Evolutionary conservation across 1,284 basidiomycete species (phyloP), one percentile per base, ranked within the genome.

Genomic region (Cryptococcus sp.): DNA sequence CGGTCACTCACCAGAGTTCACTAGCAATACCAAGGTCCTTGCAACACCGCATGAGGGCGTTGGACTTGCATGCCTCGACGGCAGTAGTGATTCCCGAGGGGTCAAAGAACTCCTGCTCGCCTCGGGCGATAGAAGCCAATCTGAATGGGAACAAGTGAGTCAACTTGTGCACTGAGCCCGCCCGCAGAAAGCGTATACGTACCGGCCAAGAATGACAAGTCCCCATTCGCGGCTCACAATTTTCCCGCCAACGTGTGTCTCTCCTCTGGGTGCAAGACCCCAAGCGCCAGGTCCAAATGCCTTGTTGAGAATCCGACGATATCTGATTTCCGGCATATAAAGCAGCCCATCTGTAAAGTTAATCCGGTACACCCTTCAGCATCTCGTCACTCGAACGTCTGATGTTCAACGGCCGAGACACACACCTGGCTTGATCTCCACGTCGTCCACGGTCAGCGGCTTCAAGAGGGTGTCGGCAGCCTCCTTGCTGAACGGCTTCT

Each of bases 281-380:
- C 95, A 98, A 3, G 88, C 94, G 13, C 95, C 95, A 6, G 95
- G 95, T 9, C 95, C 95, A 69, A 98, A 98, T 0, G 95, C 92
- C 62, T 82, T 85, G 81, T 98, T 98, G 46, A 98, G 78, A 39
- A 93, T 87, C 15, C 95, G 84, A n/a, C 95, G 84, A 73, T 98
- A 98, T 76, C 98, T 96, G 74, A 98, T 98, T 76, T 98, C 95
- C 23, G 95, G 95, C 11, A 98, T 85, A 78, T 97, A 98, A 33
- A 98, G 80, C 36, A 98, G 81, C 2, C 95, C 95, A 66, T 98
- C 95, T 92, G 66, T 36, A 16, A 52, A 38, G 49, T 46, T 55
- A 39, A 36, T 39, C 38, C 46, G 49, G 40, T 43, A 3, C 48
- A 15, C 20, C 16, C 15, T 5, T n/a, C 15, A 4, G 35, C 23